phyloP scores from a whole-genome alignment of 176 grass and related monocot genomes.

The Pharus latifolius region DNA sequence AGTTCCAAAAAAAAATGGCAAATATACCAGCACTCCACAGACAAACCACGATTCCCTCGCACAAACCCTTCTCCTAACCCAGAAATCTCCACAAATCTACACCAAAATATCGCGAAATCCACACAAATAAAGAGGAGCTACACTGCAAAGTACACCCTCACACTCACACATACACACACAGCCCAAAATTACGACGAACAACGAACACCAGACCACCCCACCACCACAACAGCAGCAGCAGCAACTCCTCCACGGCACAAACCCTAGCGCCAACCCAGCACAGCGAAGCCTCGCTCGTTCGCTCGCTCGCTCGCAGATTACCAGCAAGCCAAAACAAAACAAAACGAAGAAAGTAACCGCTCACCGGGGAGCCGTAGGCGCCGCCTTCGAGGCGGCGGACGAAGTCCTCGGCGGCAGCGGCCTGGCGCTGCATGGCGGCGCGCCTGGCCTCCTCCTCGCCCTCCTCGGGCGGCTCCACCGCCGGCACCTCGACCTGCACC shows the following conservation, averaged over 20 bases:
- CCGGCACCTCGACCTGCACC: constrained; percentile 71
- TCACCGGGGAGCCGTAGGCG: constrained; percentile 35
- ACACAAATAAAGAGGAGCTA: background rate
- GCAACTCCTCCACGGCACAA: background rate
- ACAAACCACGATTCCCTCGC: background rate
- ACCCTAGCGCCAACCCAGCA: background rate
- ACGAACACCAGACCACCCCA: background rate
- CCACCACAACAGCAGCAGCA: background rate
- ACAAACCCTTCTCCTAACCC: background rate
- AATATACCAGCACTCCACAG: too few relatives aligned
- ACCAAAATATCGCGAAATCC: background rate
- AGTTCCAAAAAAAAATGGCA: background rate
- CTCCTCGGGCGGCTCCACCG: constrained; percentile 29
- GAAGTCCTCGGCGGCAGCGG: constrained; percentile 50
- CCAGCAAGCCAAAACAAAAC: too few relatives aligned
- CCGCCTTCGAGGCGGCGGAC: constrained; percentile 43
- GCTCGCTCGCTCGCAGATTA: too few relatives aligned
- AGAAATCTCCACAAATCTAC: background rate
- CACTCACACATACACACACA: background rate
- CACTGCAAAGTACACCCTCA: background rate
- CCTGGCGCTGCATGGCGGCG: constrained; percentile 48
- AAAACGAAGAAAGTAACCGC: background rate
- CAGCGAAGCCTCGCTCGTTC: background rate
- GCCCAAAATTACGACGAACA: background rate
- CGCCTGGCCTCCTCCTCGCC: constrained; percentile 39